Conservation (phyloP, 1,284 basidiomycete genomes). For the Wallemia ichthyophaga region DNA sequence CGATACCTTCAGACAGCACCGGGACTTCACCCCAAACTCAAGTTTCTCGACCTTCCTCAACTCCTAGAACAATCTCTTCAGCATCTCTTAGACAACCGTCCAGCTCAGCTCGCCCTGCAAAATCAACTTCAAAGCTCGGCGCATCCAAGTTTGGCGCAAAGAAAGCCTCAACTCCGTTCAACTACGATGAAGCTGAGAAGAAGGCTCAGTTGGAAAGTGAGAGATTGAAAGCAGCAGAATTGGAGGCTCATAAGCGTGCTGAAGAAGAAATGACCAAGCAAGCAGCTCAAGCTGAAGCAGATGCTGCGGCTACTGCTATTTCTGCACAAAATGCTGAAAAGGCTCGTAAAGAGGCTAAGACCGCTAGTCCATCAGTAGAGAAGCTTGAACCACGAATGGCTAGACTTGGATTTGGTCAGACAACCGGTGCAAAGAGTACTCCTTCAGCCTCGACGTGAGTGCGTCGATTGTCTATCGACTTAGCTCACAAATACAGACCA, state of each 20-base stretch:
- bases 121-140: slow-evolving; percentile 20
- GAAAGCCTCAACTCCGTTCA: slow-evolving; percentile 41
- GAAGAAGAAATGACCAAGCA: slow-evolving; percentile 24
- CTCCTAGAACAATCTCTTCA: slow-evolving; percentile 19
- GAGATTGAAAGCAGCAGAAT: slow-evolving; percentile 47
- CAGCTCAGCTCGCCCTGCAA: slow-evolving; percentile 25
- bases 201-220: slow-evolving; percentile 68
- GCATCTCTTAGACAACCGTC: slow-evolving; percentile 18
- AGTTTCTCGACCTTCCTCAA: neutral
- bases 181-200: slow-evolving; percentile 71
- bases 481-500: too few species aligned
- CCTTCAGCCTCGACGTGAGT: slow-evolving; percentile 22
- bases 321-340: slow-evolving; percentile 16
- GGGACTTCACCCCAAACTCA: slow-evolving; percentile 8
- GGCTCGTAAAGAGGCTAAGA: slow-evolving; percentile 14
- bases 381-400: slow-evolving; percentile 49
- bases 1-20: slow-evolving; percentile 11
- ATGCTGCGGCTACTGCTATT: slow-evolving; percentile 18
- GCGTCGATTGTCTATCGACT: too few species aligned
- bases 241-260: slow-evolving; percentile 20
- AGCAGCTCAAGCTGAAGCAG: slow-evolving; percentile 20
- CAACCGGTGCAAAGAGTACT: slow-evolving; percentile 20
- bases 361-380: slow-evolving; percentile 25
- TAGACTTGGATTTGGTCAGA: slow-evolving; percentile 57
- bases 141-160: slow-evolving; percentile 42